These are phyloP conservation scores for Cytospora leucostoma DNA, from an alignment of 2,329 filamentous ascomycete species.

Conservation along the genomic window DNA sequence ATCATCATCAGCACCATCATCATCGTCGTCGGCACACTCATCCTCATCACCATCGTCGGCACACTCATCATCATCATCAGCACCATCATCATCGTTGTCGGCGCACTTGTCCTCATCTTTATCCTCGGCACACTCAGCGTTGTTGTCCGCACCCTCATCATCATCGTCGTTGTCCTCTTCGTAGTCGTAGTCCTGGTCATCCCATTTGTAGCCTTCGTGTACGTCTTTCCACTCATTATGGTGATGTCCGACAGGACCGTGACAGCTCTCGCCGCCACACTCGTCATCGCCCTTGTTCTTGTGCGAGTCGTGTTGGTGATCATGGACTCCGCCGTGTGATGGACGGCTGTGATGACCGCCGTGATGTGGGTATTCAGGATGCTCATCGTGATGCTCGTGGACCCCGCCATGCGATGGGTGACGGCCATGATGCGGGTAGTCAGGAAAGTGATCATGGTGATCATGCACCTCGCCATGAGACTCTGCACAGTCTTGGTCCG, in stretches of 20 bases:
- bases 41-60: not conserved
- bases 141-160: conserved; percentile 1
- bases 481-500: not conserved
- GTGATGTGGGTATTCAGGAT: not conserved
- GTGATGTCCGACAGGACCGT: not conserved
- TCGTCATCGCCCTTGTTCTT: not conserved
- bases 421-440: not conserved
- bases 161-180: conserved; percentile 6
- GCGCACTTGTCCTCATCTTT: not conserved
- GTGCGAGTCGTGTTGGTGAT: no score
- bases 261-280: not conserved
- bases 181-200: not conserved
- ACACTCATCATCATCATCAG: not conserved
- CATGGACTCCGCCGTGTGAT: not conserved
- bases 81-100: not conserved
- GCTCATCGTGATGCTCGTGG: not conserved
- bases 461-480: not conserved
- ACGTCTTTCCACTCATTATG: not conserved
- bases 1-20: not conserved
- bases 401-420: not conserved
- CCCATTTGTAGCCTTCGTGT: not conserved
- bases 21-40: not conserved
- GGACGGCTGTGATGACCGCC: not conserved
- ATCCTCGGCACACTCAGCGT: not conserved
- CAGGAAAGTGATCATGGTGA: not conserved